Conservation (phyloP, 768 basidiomycete species). For the Amanita rimosa region DNA sequence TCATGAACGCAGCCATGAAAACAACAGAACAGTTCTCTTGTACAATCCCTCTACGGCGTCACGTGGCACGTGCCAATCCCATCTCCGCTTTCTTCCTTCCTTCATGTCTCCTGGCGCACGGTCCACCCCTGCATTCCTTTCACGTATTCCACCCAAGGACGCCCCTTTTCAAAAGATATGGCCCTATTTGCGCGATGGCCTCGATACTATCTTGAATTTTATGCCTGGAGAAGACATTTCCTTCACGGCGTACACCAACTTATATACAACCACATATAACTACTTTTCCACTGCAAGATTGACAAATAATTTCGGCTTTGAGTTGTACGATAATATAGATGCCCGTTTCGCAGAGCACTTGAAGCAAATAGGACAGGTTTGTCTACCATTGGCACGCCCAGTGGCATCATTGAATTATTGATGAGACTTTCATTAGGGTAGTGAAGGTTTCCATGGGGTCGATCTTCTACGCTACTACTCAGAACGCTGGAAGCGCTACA, state of each 20-base stretch:
- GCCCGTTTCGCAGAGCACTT: slow-evolving; percentile 84
- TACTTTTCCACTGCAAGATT: no score
- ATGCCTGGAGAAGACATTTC: slow-evolving; percentile 76
- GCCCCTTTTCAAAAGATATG: slow-evolving; percentile 83
- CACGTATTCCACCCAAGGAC: slow-evolving; percentile 47
- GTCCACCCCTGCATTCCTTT: slow-evolving; percentile 16
- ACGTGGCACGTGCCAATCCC: no score
- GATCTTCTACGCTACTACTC: slow-evolving; percentile 89
- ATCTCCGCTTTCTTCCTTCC: no score
- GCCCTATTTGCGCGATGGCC: slow-evolving; percentile 71
- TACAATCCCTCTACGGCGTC: no score
- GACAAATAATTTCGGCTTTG: no score
- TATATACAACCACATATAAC: slow-evolving; percentile 86
- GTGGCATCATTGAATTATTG: slow-evolving; percentile 6
- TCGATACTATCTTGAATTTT: slow-evolving; percentile 82
- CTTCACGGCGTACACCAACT: slow-evolving; percentile 58
- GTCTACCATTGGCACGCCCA: slow-evolving; percentile 9
- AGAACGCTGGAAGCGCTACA: slow-evolving; percentile 91
- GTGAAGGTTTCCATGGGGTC: slow-evolving; percentile 75
- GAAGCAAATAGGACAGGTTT: slow-evolving; percentile 44
- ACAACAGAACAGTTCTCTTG: no score
- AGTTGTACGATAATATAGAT: slow-evolving; percentile 90
- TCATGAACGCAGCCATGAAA: no score
- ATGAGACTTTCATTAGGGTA: slow-evolving; percentile 38
- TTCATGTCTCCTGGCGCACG: slow-evolving; percentile 18